Percentiles rank a stretch among this genome's conserved stretches.
These are phyloP conservation scores for Babesia ovis DNA, from an alignment of 169 alveolate genomes.

Conservation along the genomic window DNA sequence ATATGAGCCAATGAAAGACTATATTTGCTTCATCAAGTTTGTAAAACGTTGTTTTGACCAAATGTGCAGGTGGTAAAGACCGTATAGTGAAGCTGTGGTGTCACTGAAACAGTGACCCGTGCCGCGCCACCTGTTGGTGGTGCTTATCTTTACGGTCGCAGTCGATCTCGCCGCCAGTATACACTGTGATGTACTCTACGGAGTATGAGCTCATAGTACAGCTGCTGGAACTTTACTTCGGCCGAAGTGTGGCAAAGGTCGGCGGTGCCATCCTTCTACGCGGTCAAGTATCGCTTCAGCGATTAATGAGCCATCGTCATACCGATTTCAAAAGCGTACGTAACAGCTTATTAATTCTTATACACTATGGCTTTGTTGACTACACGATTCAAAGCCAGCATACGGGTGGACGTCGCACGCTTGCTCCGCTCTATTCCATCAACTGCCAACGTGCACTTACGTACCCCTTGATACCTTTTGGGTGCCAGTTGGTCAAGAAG, in stretches of 20 bases:
- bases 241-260: conserved; percentile 52
- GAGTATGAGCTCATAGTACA: conserved; percentile 60
- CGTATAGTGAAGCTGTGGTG: conserved; percentile 66
- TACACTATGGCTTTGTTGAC: conserved; percentile 56
- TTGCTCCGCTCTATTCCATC: conserved; percentile 43
- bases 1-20: not conserved
- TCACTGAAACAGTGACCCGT: conserved; percentile 18
- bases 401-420: conserved; percentile 12
- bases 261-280: conserved; percentile 52
- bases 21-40: no score
- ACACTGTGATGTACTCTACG: conserved; percentile 36
- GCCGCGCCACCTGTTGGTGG: conserved; percentile 6
- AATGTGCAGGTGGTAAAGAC: conserved; percentile 68
- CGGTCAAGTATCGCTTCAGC: conserved; percentile 55
- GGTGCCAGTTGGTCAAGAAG: conserved; percentile 30
- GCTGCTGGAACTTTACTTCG: conserved; percentile 56
- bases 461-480: conserved; percentile 40
- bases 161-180: not conserved
- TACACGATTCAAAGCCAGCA: conserved; percentile 21
- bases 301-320: conserved; percentile 27
- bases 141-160: not conserved
- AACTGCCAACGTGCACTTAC: conserved; percentile 33
- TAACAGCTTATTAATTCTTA: conserved; percentile 44
- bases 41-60: not conserved
- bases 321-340: conserved; percentile 46